A percentile compares a stretch with the other conserved stretches of the same genome.
Evolutionary conservation across 2,329 filamentous ascomycete species (phyloP).

Genomic region (Apiospora sp.): DNA sequence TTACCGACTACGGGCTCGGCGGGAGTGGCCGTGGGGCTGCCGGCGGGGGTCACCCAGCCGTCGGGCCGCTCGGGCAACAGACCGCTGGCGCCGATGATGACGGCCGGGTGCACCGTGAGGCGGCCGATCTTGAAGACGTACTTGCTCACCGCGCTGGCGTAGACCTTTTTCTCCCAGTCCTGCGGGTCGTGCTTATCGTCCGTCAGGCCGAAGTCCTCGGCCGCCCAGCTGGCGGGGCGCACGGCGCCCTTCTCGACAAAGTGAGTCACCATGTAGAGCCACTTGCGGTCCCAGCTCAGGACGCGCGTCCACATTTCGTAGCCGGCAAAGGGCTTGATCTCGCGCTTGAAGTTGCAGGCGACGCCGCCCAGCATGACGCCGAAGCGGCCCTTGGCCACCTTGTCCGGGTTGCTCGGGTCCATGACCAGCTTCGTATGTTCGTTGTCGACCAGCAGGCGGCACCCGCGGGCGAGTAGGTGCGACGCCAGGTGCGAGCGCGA

Average conservation of each 20-base stretch:
- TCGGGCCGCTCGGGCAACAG: conserved; percentile 78
- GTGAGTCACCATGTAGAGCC: conserved; percentile 79
- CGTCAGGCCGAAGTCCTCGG: conserved; percentile 49
- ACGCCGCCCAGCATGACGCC: conserved; percentile 76
- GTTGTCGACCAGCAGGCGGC: conserved; percentile 61
- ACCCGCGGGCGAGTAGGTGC: conserved; percentile 68
- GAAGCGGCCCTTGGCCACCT: conserved; percentile 61
- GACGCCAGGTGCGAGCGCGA: conserved; percentile 82
- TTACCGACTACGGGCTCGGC: conserved; percentile 43
- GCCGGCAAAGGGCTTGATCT: conserved; percentile 72
- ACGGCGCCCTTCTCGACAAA: conserved; percentile 72
- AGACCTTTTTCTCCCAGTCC: conserved; percentile 68
- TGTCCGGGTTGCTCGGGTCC: conserved; percentile 52
- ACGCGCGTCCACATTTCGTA: conserved; percentile 80
- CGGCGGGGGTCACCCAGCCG: conserved; percentile 61
- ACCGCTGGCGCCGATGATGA: conserved; percentile 74
- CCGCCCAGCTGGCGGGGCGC: conserved; percentile 61
- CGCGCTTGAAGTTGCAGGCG: conserved; percentile 75
- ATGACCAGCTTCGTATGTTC: conserved; percentile 57
- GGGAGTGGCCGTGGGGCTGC: conserved; percentile 32
- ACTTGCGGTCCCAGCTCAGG: conserved; percentile 81
- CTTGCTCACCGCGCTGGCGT: conserved; percentile 78
- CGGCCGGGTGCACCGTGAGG: conserved; percentile 83
- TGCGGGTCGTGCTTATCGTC: conserved; percentile 43
- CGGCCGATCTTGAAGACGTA: conserved; percentile 85